Evolutionary conservation across 495 filamentous ascomycete species (phyloP).

Genomic region (Aspergillus haitiensis): DNA sequence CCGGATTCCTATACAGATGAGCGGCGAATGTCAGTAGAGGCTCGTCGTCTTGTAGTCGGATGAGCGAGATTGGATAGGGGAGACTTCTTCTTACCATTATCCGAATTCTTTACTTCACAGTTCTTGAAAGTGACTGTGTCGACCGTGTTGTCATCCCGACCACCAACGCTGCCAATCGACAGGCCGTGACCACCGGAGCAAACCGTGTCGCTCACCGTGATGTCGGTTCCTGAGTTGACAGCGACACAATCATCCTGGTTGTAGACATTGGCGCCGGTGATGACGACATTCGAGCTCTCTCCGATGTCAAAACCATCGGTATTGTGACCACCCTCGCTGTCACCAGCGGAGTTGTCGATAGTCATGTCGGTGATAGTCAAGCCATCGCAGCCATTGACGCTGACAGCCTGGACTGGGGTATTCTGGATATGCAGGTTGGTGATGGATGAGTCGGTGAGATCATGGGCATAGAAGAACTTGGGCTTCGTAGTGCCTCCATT

Average conservation of each 20-base stretch:
- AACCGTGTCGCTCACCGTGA: constrained; percentile 51
- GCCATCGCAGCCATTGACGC: constrained; percentile 49
- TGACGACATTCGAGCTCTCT: constrained; percentile 50
- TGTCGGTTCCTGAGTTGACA: constrained; percentile 59
- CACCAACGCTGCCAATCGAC: constrained; percentile 68
- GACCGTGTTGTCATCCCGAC: constrained; percentile 59
- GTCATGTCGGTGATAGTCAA: constrained; percentile 55
- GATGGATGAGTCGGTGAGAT: constrained; percentile 43
- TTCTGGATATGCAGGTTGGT: constrained; percentile 51
- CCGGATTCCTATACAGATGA: constrained; percentile 43
- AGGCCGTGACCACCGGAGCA: constrained; percentile 64
- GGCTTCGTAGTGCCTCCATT: constrained; percentile 54
- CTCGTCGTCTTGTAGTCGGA: too few species aligned
- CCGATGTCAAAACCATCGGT: constrained; percentile 70
- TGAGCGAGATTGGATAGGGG: not conserved
- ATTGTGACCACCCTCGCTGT: constrained; percentile 54
- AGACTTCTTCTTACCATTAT: constrained; percentile 19
- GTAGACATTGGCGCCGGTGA: constrained; percentile 54
- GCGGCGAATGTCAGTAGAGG: not conserved
- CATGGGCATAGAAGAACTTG: constrained; percentile 52
- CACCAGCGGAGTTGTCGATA: constrained; percentile 61
- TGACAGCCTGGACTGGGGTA: constrained; percentile 63
- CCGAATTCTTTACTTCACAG: constrained; percentile 53
- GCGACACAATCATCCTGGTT: constrained; percentile 71
- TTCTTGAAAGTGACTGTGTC: constrained; percentile 53